Percentiles rank a stretch among this genome's conserved stretches.
These are phyloP conservation scores for Marasmius fiardii DNA, from an alignment of 1,284 basidiomycete species.

Conservation along the genomic window DNA sequence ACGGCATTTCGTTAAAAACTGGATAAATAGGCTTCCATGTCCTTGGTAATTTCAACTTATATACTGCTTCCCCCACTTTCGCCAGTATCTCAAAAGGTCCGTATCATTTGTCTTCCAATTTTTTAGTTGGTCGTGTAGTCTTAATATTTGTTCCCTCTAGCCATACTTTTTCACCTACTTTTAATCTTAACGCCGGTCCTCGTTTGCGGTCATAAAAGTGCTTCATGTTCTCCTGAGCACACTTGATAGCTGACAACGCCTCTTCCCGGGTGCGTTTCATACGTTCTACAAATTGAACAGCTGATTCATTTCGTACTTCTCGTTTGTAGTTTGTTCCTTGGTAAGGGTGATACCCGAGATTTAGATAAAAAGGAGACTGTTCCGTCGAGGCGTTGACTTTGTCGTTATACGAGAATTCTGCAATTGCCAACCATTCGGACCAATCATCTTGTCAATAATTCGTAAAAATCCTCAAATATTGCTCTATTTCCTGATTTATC, in stretches of 20 bases:
- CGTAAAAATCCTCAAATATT: constrained; percentile 6
- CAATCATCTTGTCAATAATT: constrained; percentile 5
- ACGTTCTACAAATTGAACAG: not conserved
- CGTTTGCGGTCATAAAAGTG: not conserved
- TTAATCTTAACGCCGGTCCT: not conserved
- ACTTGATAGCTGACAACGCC: not conserved
- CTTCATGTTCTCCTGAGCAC: not conserved
- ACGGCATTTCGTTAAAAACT: constrained; percentile 15
- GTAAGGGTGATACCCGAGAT: constrained; percentile 6
- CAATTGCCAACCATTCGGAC: not conserved
- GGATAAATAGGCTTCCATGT: constrained; percentile 19
- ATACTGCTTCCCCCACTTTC: constrained; percentile 15
- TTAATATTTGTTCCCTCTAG: not conserved
- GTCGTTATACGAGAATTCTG: constrained; percentile 4
- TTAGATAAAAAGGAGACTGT: constrained; percentile 5
- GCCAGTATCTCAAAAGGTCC: constrained; percentile 17
- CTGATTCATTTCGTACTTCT: no score
- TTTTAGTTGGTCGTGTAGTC: constrained; percentile 6
- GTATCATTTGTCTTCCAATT: constrained; percentile 9
- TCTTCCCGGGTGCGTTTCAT: not conserved
- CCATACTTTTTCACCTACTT: constrained; percentile 1
- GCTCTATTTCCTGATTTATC: not conserved
- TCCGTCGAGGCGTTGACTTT: not conserved
- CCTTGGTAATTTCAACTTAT: constrained; percentile 2
- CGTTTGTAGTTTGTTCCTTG: not conserved